Base-by-base conservation (phyloP, 352 stramenopile species). In the Phytophthora meadii region DNA sequence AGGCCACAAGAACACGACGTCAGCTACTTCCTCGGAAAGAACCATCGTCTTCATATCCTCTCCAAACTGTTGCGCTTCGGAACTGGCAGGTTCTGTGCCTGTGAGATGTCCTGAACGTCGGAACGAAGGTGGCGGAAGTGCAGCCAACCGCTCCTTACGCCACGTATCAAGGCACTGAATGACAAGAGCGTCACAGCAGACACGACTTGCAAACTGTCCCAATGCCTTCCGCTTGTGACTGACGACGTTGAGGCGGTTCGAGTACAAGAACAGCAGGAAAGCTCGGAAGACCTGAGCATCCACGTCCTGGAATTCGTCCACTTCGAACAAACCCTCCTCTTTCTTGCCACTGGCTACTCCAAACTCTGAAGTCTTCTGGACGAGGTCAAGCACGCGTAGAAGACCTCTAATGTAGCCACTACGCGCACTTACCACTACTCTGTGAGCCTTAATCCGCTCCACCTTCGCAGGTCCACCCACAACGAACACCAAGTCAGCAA, bases 1-100 rank as follows among this genome's bases (percentile, higher is more conserved):
- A n/a, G 86, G 83, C 86, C 86, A 94, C n/a, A 90, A 54, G 46
- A 94, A 93, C 44, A 83, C 82, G 2, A 92, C 80, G 57, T 93
- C 86, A n/a, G 86, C 76, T 5, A 87, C 70, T 19, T 76, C 64
- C 0, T 67, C 48, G 0, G 62, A 75, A 0, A 89, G 61, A 40
- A 90, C 77, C 51, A 87, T 80, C 0, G 7, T 37, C 48, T 74
- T 37, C 82, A 93, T 90, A 27, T 87, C 82, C 15, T 74, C 54
- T 54, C 74, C 84, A 61, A 93, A 93, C 44, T 69, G 62, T 8
- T 58, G 66, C 22, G 66, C 62, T 44, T 79, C 70, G 25, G 46
- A 69, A 39, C 55, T 77, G 53, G 42, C 54, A 50, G 60, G 56
- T 9, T 63, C 51, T 17, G 37, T 54, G 24, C 67, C 70, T 37